Conservation (phyloP, 176 grass and related monocot genomes). For the Triticum urartu region DNA sequence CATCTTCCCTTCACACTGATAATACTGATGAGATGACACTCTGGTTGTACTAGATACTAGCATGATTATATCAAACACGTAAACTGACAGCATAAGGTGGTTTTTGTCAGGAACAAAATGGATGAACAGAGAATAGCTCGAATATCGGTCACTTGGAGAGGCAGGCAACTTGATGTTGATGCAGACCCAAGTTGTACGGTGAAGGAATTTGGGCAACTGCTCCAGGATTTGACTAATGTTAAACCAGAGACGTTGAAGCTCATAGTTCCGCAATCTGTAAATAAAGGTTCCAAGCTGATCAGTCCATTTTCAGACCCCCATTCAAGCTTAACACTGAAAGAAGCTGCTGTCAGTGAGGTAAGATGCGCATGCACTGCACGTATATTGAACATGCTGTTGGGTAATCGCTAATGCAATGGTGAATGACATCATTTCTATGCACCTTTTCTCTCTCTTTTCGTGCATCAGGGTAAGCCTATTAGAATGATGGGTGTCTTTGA, state of each 20-base stretch:
- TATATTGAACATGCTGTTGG: not conserved
- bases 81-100: not conserved
- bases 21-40: not conserved
- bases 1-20: not conserved
- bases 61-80: not conserved
- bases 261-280: conserved; percentile 66
- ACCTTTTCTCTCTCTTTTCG: not conserved
- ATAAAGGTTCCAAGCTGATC: conserved; percentile 81
- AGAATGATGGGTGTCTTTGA: conserved; percentile 93
- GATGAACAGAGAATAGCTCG: conserved; percentile 45
- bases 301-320: conserved; percentile 53
- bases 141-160: conserved; percentile 81
- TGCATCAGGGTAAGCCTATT: conserved; percentile 64
- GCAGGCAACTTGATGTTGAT: conserved; percentile 63
- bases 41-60: not conserved
- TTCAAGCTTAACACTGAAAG: conserved; percentile 68
- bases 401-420: conserved; percentile 3
- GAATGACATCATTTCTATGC: conserved; percentile 23
- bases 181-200: conserved; percentile 65
- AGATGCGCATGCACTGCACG: not conserved
- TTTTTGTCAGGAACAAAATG: conserved; percentile 40
- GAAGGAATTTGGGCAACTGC: conserved; percentile 73
- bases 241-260: conserved; percentile 85
- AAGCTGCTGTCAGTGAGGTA: conserved; percentile 68
- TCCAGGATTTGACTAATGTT: conserved; percentile 83